phyloP scores from a whole-genome alignment of 768 basidiomycete species.

The Kwoniella heveanensis region DNA sequence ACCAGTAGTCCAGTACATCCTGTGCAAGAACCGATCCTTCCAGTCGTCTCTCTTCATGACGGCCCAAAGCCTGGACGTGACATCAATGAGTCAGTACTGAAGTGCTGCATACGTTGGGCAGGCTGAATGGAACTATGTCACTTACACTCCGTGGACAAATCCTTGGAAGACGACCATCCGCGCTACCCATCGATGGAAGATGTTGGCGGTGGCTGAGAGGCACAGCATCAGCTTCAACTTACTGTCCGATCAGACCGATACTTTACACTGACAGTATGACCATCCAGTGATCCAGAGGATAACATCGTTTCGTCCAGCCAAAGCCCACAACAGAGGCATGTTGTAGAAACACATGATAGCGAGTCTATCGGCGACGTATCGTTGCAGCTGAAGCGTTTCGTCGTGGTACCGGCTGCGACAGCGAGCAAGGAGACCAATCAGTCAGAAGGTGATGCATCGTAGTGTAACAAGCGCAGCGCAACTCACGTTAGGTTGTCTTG shows the following conservation, averaged over 20 bases:
- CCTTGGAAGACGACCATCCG: slow-evolving; percentile 26
- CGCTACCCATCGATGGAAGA: slow-evolving; percentile 39
- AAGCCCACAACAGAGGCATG: slow-evolving; percentile 35
- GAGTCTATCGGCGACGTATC: slow-evolving; percentile 29
- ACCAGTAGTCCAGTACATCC: slow-evolving; percentile 34
- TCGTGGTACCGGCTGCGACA: background rate
- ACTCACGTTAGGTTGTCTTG: slow-evolving; percentile 30
- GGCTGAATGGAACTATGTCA: background rate
- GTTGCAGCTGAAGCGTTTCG: slow-evolving; percentile 1
- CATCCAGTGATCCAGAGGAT: slow-evolving; percentile 38
- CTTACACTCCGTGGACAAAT: slow-evolving; percentile 33
- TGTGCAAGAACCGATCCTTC: slow-evolving; percentile 8
- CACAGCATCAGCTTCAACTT: background rate
- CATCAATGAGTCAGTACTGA: background rate
- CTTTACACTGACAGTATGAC: slow-evolving; percentile 27
- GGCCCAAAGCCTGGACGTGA: slow-evolving; percentile 12
- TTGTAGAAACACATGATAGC: slow-evolving; percentile 42
- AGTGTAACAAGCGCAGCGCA: background rate
- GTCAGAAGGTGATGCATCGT: no score
- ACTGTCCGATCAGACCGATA: no score
- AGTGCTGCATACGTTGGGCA: no score
- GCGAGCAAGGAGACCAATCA: background rate
- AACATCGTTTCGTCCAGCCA: slow-evolving; percentile 39
- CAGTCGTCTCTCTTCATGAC: slow-evolving; percentile 8
- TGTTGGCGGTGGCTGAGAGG: slow-evolving; percentile 30